These are phyloP conservation scores for Pachyrhizus erosus DNA, from an alignment of 306 rosid species.

Conservation along the genomic window DNA sequence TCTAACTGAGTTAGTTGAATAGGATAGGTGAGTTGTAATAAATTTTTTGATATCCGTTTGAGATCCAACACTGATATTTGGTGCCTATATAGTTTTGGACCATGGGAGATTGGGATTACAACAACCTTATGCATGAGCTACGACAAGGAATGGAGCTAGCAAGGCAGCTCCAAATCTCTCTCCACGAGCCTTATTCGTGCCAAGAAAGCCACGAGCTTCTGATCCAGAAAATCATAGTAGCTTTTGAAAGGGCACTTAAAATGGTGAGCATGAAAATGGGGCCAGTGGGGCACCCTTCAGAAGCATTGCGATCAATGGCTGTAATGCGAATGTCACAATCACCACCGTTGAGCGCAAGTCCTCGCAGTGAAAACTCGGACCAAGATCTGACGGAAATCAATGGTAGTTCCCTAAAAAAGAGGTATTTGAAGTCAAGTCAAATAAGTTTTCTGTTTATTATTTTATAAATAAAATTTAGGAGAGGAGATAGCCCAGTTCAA, in stretches of 20 bases:
- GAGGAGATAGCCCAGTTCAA: no score
- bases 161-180: constrained; percentile 55
- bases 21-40: no score
- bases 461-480: no score
- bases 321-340: constrained; percentile 51
- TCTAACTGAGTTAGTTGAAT: no score
- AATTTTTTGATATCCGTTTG: no score
- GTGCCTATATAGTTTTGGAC: background rate
- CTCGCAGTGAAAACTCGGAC: constrained; percentile 65
- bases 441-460: background rate
- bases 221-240: constrained; percentile 52
- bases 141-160: constrained; percentile 65
- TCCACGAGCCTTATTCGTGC: constrained; percentile 50
- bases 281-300: background rate
- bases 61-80: no score
- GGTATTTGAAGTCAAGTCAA: constrained; percentile 43
- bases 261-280: constrained; percentile 29
- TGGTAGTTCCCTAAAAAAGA: constrained; percentile 45
- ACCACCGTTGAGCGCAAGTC: constrained; percentile 57
- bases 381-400: constrained; percentile 24
- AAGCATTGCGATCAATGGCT: background rate
- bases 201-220: constrained; percentile 48
- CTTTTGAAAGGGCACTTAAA: constrained; percentile 59
- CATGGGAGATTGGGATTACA: constrained; percentile 56
- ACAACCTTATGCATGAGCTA: constrained; percentile 57